phyloP scores from a whole-genome alignment of 2,329 filamentous ascomycete species.

The Teratosphaeria destructans region DNA sequence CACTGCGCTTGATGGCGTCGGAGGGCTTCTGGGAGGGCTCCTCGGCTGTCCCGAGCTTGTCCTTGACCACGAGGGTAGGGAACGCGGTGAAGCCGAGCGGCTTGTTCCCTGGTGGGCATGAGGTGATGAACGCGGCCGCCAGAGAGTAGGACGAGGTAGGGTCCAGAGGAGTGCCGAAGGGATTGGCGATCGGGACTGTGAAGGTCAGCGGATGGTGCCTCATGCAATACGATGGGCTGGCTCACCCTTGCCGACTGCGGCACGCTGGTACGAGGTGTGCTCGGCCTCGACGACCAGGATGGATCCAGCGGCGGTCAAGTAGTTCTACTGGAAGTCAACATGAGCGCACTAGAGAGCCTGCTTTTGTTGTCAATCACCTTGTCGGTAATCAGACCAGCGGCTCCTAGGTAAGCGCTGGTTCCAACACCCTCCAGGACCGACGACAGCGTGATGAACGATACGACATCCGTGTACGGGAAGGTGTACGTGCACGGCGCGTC shows the following conservation, averaged over 20 bases:
- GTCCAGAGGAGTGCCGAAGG: slow-evolving; percentile 49
- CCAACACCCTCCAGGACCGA: slow-evolving; percentile 48
- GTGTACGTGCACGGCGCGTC: slow-evolving; percentile 47
- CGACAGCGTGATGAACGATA: slow-evolving; percentile 42
- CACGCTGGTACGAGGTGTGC: slow-evolving; percentile 49
- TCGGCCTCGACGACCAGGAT: slow-evolving; percentile 55
- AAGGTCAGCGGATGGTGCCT: background rate
- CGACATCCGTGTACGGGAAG: slow-evolving; percentile 30
- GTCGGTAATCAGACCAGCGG: slow-evolving; percentile 47
- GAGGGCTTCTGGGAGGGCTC: slow-evolving; percentile 1
- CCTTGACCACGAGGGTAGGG: slow-evolving; percentile 11
- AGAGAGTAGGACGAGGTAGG: slow-evolving; percentile 53
- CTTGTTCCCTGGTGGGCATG: slow-evolving; percentile 46
- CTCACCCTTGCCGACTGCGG: slow-evolving; percentile 40
- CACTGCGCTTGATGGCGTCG: background rate
- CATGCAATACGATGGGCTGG: slow-evolving; percentile 32
- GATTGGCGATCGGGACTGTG: slow-evolving; percentile 5
- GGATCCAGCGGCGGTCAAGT: slow-evolving; percentile 50
- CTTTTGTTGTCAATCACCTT: slow-evolving; percentile 19
- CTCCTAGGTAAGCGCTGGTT: slow-evolving; percentile 51
- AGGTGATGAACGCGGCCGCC: slow-evolving; percentile 51
- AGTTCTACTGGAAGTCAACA: slow-evolving; percentile 25
- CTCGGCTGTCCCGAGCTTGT: slow-evolving; percentile 3
- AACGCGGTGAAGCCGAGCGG: slow-evolving; percentile 46
- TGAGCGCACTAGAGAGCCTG: too few relatives aligned